Evolutionary conservation across 495 filamentous ascomycete genomes (phyloP).

Genomic region (Talaromyces wortmannii): DNA sequence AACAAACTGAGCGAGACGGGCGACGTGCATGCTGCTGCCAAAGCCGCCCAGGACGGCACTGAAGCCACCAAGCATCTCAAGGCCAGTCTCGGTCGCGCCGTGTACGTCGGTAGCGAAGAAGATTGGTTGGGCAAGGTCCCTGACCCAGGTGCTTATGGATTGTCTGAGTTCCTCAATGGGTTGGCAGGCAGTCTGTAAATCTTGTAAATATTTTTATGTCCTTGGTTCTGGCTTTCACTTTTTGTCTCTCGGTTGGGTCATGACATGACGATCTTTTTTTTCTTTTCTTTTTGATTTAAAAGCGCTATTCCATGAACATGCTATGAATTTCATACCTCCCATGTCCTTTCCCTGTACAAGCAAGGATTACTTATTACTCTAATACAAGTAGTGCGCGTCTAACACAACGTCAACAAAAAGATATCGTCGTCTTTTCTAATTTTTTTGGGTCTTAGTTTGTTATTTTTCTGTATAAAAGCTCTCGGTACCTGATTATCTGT

Average conservation of each 20-base stretch:
- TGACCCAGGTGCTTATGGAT: constrained; percentile 85
- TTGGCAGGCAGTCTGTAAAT: constrained; percentile 43
- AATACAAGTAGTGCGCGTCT: too few species aligned
- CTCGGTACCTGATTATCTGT: too few species aligned
- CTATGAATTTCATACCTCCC: not conserved
- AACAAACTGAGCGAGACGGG: constrained; percentile 55
- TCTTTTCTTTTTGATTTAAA: not conserved
- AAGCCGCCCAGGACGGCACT: constrained; percentile 68
- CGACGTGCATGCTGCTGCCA: constrained; percentile 62
- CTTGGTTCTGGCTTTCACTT: not conserved
- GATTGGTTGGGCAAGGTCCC: constrained; percentile 69
- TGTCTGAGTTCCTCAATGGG: constrained; percentile 74
- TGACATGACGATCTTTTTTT: not conserved
- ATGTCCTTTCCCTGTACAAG: not conserved
- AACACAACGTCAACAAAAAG: too few species aligned
- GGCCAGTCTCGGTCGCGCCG: constrained; percentile 77
- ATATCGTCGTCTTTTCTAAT: too few species aligned
- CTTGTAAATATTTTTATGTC: not conserved
- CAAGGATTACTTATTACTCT: too few species aligned
- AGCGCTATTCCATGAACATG: not conserved
- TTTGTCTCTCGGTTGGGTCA: not conserved
- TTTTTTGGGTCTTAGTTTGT: too few species aligned
- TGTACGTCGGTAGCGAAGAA: constrained; percentile 86
- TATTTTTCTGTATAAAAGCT: too few species aligned
- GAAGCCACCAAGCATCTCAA: constrained; percentile 86